Evolutionary conservation across 2,329 filamentous ascomycete genomes (phyloP), one percentile per base, ranked within the genome.

Genomic region (Colletotrichum chlorophyti): DNA sequence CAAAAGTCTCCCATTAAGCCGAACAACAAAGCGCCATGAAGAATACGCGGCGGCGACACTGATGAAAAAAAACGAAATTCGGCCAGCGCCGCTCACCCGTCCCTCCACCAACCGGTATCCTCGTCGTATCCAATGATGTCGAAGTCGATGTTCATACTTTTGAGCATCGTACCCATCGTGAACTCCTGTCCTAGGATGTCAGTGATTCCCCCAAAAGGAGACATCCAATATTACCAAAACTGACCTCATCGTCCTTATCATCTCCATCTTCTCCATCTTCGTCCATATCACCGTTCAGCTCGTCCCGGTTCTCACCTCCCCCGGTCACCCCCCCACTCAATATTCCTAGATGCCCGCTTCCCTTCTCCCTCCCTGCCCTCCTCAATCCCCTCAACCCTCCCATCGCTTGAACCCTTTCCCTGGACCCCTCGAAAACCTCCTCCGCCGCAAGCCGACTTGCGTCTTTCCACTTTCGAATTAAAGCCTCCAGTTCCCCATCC

Each of bases 101-200:
- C 53, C 47, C 38, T 62, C 62, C 62, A 64, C 38, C 50, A 47
- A 19, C 50, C 62, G 6, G 53, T 51, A 12, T 48, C 37, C 19
- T 45, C 47, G 29, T 62, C 63, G 59, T 66, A 66, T 42, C 62
- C 65, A 40, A 63, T 60, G 29, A 51, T 31, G 40, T 53, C 52
- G 21, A 64, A 47, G 26, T 62, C 43, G 45, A 64, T 54, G 24
- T 61, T 59, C 37, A 59, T 60, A 26, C 62, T 64, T 34, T 32
- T 55, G 14, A 64, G 46, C 62, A 64, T 64, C 35, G 49, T 57
- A 7, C 47, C 62, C 62, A 64, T 45, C 11, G 62, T 64, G 17
- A 61, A 64, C 31, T 54, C 57, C 60, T 64, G 29, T 37, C 23
- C 11, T 15, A 6, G n/a, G n/a, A 29, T 8, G 57, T 60, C 27